These are phyloP conservation scores for Phytophthora chlamydospora DNA, from an alignment of 352 stramenopile species.

Conservation along the genomic window DNA sequence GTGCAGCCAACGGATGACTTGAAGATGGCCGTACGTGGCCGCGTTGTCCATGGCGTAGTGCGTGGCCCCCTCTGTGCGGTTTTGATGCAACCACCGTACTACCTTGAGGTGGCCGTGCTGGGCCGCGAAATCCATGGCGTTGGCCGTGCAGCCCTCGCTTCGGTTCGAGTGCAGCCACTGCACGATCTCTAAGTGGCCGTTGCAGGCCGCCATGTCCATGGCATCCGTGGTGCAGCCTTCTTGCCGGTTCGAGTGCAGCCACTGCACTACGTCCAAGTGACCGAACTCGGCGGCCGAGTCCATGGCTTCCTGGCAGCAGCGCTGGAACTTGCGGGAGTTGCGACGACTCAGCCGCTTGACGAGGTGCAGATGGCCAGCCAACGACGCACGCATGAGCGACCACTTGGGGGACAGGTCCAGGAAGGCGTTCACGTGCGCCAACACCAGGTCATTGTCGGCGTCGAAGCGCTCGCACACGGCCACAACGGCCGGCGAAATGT, in stretches of 20 bases:
- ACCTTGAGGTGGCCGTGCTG: constrained; percentile 62
- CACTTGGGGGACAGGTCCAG: constrained; percentile 59
- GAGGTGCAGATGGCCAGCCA: constrained; percentile 55
- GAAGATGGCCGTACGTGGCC: constrained; percentile 48
- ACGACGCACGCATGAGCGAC: constrained; percentile 55
- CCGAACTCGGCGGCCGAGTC: constrained; percentile 70
- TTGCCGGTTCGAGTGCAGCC: constrained; percentile 49
- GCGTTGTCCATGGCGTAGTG: constrained; percentile 66
- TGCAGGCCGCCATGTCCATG: constrained; percentile 67
- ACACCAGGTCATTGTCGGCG: constrained; percentile 52
- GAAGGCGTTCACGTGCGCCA: constrained; percentile 57
- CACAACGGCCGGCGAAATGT: constrained; percentile 56
- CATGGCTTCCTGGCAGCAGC: constrained; percentile 63
- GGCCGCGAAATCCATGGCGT: constrained; percentile 74
- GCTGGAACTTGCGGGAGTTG: constrained; percentile 45
- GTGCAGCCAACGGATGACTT: constrained; percentile 62
- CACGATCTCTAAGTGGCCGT: constrained; percentile 58
- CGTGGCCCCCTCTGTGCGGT: constrained; percentile 60
- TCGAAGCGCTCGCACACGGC: constrained; percentile 54
- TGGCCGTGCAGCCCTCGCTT: constrained; percentile 57
- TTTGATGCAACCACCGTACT: constrained; percentile 62
- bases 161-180: constrained; percentile 70
- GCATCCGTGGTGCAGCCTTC: constrained; percentile 73
- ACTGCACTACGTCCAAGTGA: constrained; percentile 62
- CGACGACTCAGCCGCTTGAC: constrained; percentile 53